Evolutionary conservation across 306 rosid genomes (phyloP).

Genomic region (Dryas alaskensis): DNA sequence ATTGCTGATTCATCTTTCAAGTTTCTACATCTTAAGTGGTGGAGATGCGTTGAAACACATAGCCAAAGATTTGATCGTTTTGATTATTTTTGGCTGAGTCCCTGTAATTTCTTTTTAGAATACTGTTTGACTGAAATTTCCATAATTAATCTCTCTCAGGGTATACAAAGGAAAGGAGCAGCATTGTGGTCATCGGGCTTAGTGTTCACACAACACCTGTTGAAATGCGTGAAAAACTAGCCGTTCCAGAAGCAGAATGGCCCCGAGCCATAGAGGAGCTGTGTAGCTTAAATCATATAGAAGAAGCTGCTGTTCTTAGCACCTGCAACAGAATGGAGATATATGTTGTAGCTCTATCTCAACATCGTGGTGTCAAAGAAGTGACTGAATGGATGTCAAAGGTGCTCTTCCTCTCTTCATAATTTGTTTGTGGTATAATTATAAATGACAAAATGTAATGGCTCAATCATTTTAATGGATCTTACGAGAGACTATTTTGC

Average conservation of each 20-base stretch:
- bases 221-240: slow-evolving; percentile 97
- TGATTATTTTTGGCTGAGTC: background rate
- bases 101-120: background rate
- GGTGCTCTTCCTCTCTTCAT: slow-evolving; percentile 36
- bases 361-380: slow-evolving; percentile 98
- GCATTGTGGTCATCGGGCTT: slow-evolving; percentile 92
- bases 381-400: slow-evolving; percentile 98
- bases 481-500: background rate
- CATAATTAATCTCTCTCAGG: slow-evolving; percentile 42
- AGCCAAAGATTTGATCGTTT: too few species aligned
- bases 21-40: too few species aligned
- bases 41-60: too few species aligned
- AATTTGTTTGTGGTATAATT: background rate
- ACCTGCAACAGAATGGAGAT: slow-evolving; percentile 99
- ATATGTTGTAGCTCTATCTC: slow-evolving; percentile 92
- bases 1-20: background rate
- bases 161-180: slow-evolving; percentile 93
- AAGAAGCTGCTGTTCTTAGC: slow-evolving; percentile 98
- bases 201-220: slow-evolving; percentile 96
- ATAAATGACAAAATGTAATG: background rate
- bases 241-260: slow-evolving; percentile 99
- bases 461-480: background rate
- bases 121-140: slow-evolving; percentile 6
- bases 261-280: slow-evolving; percentile 96
- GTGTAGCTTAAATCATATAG: slow-evolving; percentile 85